Percentiles rank a stretch among this genome's conserved stretches.
Evolutionary conservation across 768 basidiomycete species (phyloP).

Genomic region (Ramaria sp.): DNA sequence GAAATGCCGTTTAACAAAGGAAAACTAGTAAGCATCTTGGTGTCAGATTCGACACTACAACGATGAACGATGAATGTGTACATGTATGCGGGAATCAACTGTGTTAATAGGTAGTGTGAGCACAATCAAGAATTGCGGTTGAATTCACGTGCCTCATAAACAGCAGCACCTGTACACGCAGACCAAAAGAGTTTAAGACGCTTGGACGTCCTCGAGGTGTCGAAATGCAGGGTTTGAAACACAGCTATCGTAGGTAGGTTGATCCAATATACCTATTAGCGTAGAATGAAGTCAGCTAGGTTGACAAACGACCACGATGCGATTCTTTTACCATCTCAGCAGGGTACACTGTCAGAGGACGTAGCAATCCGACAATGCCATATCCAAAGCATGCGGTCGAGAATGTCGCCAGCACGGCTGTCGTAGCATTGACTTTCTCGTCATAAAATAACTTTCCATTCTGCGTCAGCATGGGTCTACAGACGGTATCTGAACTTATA

Average conservation of each 20-base stretch:
- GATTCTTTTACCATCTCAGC: conserved; percentile 36
- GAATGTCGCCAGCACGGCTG: conserved; percentile 44
- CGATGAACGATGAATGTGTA: conserved; percentile 12
- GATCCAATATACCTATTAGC: conserved; percentile 35
- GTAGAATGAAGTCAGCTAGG: not conserved
- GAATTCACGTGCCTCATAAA: conserved; percentile 10
- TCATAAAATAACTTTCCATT: conserved; percentile 43
- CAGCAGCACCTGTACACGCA: conserved; percentile 11
- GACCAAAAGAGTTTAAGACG: conserved; percentile 17
- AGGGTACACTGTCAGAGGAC: conserved; percentile 49
- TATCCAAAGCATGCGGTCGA: conserved; percentile 29
- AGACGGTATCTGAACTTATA: conserved; percentile 16
- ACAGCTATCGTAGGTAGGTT: conserved; percentile 49
- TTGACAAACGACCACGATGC: not conserved
- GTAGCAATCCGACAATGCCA: conserved; percentile 47
- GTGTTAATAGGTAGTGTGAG: not conserved
- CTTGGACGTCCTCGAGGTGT: conserved; percentile 6
- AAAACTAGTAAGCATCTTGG: conserved; percentile 10
- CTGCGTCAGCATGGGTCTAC: not conserved
- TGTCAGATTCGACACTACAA: not conserved
- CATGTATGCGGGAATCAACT: conserved; percentile 16
- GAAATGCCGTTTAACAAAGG: conserved; percentile 18
- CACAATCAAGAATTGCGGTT: not conserved
- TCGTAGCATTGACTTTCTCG: conserved; percentile 41
- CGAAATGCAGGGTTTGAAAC: conserved; percentile 31